A percentile compares a stretch with the other conserved stretches of the same genome.
phyloP scores from a whole-genome alignment of 257 asterid genomes.

The Przewalskia tangutica region DNA sequence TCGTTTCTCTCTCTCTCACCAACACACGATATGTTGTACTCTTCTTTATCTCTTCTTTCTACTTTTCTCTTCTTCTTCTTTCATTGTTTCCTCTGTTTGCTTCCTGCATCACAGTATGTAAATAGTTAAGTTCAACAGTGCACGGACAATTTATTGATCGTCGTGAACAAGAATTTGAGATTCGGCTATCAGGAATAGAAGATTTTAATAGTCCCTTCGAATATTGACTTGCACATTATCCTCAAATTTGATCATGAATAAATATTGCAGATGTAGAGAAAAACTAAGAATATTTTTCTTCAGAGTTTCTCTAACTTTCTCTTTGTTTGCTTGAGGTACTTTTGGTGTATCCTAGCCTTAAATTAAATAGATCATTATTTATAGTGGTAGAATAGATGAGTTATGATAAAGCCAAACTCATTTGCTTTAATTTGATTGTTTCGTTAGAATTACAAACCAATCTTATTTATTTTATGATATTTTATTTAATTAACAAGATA shows the following conservation, averaged over 20 bases:
- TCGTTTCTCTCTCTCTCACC: too few relatives aligned
- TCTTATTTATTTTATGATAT: neutral
- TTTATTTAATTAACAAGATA: too few relatives aligned
- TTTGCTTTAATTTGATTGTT: neutral
- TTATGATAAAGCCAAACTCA: neutral
- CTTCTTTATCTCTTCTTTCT: too few relatives aligned
- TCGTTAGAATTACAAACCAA: neutral
- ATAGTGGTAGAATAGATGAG: neutral
- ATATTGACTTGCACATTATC: neutral
- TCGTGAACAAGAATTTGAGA: neutral
- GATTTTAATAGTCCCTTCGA: neutral
- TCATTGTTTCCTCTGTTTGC: too few relatives aligned
- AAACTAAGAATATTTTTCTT: neutral
- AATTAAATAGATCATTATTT: neutral
- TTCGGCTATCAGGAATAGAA: neutral
- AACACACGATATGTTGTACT: too few relatives aligned
- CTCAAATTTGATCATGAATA: neutral
- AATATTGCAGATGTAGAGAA: neutral
- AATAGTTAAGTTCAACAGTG: too few relatives aligned
- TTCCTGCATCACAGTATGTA: too few relatives aligned
- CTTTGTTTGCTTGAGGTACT: neutral
- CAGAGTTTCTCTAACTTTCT: neutral
- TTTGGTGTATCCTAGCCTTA: neutral
- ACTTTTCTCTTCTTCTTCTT: too few relatives aligned
- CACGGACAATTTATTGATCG: too few relatives aligned